Evolutionary conservation across 2,329 filamentous ascomycete genomes (phyloP).

Genomic region (Cucurbitaria berberidis): DNA sequence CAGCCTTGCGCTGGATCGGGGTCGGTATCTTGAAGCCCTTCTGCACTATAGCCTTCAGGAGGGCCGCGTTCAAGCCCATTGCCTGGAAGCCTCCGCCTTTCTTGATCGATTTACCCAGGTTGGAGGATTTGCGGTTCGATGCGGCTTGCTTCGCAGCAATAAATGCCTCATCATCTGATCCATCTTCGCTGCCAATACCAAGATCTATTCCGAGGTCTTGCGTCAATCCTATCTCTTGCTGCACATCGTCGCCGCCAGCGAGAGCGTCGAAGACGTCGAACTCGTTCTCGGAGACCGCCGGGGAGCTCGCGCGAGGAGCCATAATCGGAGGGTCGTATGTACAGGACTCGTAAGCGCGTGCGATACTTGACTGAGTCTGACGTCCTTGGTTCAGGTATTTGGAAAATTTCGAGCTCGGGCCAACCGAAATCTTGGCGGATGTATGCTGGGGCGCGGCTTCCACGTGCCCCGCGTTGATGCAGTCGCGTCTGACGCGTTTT

Average conservation of each 20-base stretch:
- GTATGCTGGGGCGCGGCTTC: slow-evolving; percentile 10
- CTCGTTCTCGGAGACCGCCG: slow-evolving; percentile 85
- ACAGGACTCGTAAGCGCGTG: slow-evolving; percentile 7
- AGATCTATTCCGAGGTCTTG: slow-evolving; percentile 47
- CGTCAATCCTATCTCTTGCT: slow-evolving; percentile 46
- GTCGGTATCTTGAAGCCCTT: slow-evolving; percentile 97
- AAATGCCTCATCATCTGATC: slow-evolving; percentile 77
- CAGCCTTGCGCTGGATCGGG: slow-evolving; percentile 95
- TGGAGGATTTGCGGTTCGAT: slow-evolving; percentile 83
- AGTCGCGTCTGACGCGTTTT: slow-evolving; percentile 42
- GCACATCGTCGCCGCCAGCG: slow-evolving; percentile 64
- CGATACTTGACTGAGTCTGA: slow-evolving; percentile 14
- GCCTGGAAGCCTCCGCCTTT: slow-evolving; percentile 97
- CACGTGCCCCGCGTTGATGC: slow-evolving; percentile 29
- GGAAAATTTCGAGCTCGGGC: slow-evolving; percentile 33
- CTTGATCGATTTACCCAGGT: slow-evolving; percentile 82
- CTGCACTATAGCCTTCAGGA: slow-evolving; percentile 87
- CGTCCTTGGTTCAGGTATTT: slow-evolving; percentile 5
- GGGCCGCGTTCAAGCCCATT: slow-evolving; percentile 83
- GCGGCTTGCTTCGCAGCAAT: slow-evolving; percentile 88
- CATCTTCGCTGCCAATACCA: slow-evolving; percentile 61
- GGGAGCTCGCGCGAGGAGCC: slow-evolving; percentile 77
- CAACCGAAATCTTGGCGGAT: slow-evolving; percentile 35
- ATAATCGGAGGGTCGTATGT: slow-evolving; percentile 55
- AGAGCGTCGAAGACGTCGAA: slow-evolving; percentile 86